Conservation (phyloP, 805 yeast genomes). For the Cyberlindnera meyerae region DNA sequence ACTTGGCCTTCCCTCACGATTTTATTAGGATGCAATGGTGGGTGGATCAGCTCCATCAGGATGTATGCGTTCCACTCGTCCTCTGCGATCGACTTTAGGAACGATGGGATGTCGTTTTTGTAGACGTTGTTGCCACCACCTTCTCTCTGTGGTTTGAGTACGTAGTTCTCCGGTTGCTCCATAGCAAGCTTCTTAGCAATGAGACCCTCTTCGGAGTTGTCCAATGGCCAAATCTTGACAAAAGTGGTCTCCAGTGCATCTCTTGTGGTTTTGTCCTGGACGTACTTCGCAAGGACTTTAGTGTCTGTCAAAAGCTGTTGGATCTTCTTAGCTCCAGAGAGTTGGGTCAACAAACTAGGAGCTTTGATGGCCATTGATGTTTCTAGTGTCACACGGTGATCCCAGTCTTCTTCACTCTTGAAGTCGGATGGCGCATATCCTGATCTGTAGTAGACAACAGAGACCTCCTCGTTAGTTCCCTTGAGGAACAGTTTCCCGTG, state of each 20-base stretch:
- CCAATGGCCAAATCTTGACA: slow-evolving; percentile 85
- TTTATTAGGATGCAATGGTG: slow-evolving; percentile 63
- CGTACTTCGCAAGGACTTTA: slow-evolving; percentile 41
- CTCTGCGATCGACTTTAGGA: slow-evolving; percentile 54
- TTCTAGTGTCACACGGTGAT: slow-evolving; percentile 68
- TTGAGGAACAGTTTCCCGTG: slow-evolving; percentile 48
- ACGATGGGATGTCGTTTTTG: slow-evolving; percentile 76
- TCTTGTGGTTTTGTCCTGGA: slow-evolving; percentile 25
- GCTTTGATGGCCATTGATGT: slow-evolving; percentile 79
- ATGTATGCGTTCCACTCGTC: slow-evolving; percentile 86
- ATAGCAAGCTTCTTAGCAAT: slow-evolving; percentile 64
- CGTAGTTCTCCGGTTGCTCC: slow-evolving; percentile 64
- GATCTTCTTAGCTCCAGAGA: slow-evolving; percentile 89
- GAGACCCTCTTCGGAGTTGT: slow-evolving; percentile 57
- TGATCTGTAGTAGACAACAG: slow-evolving; percentile 85
- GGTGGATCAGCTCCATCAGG: slow-evolving; percentile 87
- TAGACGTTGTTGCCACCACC: slow-evolving; percentile 98
- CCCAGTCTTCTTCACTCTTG: slow-evolving; percentile 65
- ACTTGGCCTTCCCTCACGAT: slow-evolving; percentile 65
- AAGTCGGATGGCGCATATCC: slow-evolving; percentile 88
- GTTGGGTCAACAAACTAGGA: slow-evolving; percentile 83
- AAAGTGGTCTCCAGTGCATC: slow-evolving; percentile 48
- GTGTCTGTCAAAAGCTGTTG: slow-evolving; percentile 80
- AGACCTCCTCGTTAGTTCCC: slow-evolving; percentile 61
- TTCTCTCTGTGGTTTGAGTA: slow-evolving; percentile 95